These are phyloP conservation scores for Alternaria panax DNA, from an alignment of 2,329 filamentous ascomycete species.

Conservation along the genomic window DNA sequence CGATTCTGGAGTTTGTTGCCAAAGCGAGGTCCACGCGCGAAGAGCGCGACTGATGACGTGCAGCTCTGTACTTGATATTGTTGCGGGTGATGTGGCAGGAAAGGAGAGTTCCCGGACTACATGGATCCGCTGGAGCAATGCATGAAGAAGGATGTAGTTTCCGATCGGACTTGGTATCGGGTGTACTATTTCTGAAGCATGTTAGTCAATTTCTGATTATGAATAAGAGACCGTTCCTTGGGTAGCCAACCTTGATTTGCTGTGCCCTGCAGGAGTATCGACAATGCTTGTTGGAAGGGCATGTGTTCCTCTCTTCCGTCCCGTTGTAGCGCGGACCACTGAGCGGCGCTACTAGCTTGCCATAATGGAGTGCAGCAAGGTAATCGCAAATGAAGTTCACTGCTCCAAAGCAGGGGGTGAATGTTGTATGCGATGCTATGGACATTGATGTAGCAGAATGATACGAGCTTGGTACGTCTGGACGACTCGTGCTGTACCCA, in stretches of 20 bases:
- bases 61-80: constrained; percentile 30
- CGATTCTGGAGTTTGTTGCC: constrained; percentile 47
- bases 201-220: not conserved
- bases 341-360: constrained; percentile 37
- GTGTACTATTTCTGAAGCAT: constrained; percentile 22
- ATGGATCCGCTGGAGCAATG: constrained; percentile 39
- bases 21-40: constrained; percentile 45
- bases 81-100: constrained; percentile 26
- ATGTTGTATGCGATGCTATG: constrained; percentile 45
- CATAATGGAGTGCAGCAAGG: constrained; percentile 38
- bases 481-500: constrained; percentile 41
- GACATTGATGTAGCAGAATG: constrained; percentile 44
- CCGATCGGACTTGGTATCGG: constrained; percentile 42
- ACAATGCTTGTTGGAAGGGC: constrained; percentile 38
- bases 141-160: constrained; percentile 43
- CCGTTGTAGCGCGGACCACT: constrained; percentile 34
- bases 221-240: not conserved
- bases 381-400: constrained; percentile 36
- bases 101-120: constrained; percentile 39
- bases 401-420: constrained; percentile 41
- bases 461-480: constrained; percentile 42
- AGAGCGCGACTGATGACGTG: constrained; percentile 38
- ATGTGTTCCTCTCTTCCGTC: constrained; percentile 37
- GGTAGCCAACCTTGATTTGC: constrained; percentile 10
- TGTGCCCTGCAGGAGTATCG: constrained; percentile 32